Conservation (phyloP, 495 filamentous ascomycete species). For the Hypoxylon fragiforme region DNA sequence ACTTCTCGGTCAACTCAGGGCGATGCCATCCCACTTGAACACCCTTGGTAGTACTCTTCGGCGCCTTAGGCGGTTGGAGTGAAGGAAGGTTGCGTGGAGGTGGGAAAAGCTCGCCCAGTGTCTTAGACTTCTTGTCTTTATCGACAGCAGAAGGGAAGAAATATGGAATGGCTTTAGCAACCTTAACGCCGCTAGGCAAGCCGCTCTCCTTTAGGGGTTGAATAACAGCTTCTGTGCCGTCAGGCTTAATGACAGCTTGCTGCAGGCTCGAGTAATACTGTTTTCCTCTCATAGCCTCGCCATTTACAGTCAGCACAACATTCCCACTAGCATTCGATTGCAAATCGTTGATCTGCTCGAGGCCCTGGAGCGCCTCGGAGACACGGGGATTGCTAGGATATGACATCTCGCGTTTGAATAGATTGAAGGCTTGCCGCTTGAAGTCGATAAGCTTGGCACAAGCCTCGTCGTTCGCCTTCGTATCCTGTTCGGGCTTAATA, state of each 20-base stretch:
- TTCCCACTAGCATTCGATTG: slow-evolving; percentile 46
- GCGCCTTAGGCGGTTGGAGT: slow-evolving; percentile 71
- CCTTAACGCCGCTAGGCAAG: slow-evolving; percentile 73
- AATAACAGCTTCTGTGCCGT: slow-evolving; percentile 35
- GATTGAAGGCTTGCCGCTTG: slow-evolving; percentile 45
- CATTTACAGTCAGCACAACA: slow-evolving; percentile 70
- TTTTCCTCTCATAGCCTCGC: slow-evolving; percentile 68
- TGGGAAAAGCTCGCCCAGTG: slow-evolving; percentile 80
- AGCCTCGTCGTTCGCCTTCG: slow-evolving; percentile 33
- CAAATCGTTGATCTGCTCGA: slow-evolving; percentile 28
- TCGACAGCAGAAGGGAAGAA: slow-evolving; percentile 37
- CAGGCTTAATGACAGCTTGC: slow-evolving; percentile 50
- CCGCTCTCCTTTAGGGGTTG: slow-evolving; percentile 60
- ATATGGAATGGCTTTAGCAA: slow-evolving; percentile 66
- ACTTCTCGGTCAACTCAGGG: slow-evolving; percentile 56
- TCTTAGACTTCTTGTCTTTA: slow-evolving; percentile 56
- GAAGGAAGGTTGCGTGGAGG: slow-evolving; percentile 67
- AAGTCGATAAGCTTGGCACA: slow-evolving; percentile 46
- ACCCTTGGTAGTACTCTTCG: slow-evolving; percentile 64
- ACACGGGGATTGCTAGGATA: slow-evolving; percentile 37
- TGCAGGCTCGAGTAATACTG: slow-evolving; percentile 85
- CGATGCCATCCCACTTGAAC: slow-evolving; percentile 66
- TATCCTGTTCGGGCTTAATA: slow-evolving; percentile 21
- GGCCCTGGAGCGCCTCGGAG: slow-evolving; percentile 18
- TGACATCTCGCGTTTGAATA: slow-evolving; percentile 45